Evolutionary conservation across 2,329 filamentous ascomycete genomes (phyloP), one percentile per base, ranked within the genome.

Genomic region (Colletotrichum sp.): DNA sequence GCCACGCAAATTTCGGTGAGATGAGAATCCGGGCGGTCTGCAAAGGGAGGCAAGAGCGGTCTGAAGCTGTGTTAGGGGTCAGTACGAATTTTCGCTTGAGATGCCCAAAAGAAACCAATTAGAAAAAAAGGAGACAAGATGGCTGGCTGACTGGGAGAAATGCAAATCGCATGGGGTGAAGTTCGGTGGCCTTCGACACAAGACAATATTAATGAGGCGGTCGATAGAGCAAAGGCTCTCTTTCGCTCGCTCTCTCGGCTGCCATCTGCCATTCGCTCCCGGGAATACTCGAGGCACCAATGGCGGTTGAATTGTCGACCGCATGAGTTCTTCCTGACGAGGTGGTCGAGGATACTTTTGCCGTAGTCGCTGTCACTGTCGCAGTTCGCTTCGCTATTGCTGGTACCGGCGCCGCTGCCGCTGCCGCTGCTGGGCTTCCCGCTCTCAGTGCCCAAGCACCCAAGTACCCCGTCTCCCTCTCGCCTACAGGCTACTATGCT

Each of bases 171-270:
- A 52, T 75, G 72, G 64, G 44, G 36, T 15, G 26, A 36, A 68
- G 57, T 44, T 36, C 65, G 7, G 30, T 30, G 44, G 60, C 60
- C 15, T 65, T 49, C 59, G 74, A 69, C 73, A 52, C 65, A n/a
- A 69, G 49, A 76, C 32, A 75, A 68, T n/a, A n/a, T 49, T 24
- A 15, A 59, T 69, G 64, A 73, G 64, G 71, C 70, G 71, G 49
- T 36, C 21, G 59, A 39, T 15, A 39, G 49, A 36, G 49, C 44
- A 44, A 60, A 63, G 34, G 64, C 55, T 64, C n/a, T 39, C 63
- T 34, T 30, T 68, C n/a, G 64, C 30, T 44, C 26, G 18, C 32
- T 21, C 55, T 32, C 52, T 13, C 36, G 16, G 44, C 44, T 52
- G 44, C 44, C n/a, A 52, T 52, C 44, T 52, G n/a, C n/a, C 6